phyloP scores from a whole-genome alignment of 1,284 basidiomycete species.

The Trametes sp. region DNA sequence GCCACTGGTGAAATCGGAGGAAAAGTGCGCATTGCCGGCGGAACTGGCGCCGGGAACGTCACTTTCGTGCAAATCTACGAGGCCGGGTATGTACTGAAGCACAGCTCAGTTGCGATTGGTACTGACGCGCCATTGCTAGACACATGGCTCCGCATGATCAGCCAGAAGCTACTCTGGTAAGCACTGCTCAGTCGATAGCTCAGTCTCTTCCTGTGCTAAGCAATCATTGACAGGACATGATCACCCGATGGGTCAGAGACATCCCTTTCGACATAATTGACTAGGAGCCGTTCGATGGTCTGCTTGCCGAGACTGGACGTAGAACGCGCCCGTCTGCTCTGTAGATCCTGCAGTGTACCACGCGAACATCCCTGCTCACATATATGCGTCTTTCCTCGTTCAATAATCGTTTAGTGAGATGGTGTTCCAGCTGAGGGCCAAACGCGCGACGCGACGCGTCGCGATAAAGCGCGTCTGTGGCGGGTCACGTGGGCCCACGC shows the following conservation, averaged over 20 bases:
- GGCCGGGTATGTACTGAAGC: constrained; percentile 51
- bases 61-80: constrained; percentile 61
- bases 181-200: constrained; percentile 17
- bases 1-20: constrained; percentile 48
- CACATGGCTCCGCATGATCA: constrained; percentile 91
- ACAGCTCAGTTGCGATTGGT: neutral
- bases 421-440: too few species aligned
- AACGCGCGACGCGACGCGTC: neutral
- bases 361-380: neutral
- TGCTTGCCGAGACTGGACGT: too few species aligned
- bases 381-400: neutral
- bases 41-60: constrained; percentile 57
- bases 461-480: constrained; percentile 25
- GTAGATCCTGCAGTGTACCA: neutral
- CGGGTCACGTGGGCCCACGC: constrained; percentile 26
- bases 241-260: constrained; percentile 60
- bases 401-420: too few species aligned
- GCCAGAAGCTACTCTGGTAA: constrained; percentile 70
- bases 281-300: neutral
- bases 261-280: constrained; percentile 39
- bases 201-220: neutral
- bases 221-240: constrained; percentile 48
- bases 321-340: neutral
- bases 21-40: constrained; percentile 52
- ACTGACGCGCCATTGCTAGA: constrained; percentile 47